phyloP scores from a whole-genome alignment of 495 filamentous ascomycete species.

The Sphaerosporella brunnea region DNA sequence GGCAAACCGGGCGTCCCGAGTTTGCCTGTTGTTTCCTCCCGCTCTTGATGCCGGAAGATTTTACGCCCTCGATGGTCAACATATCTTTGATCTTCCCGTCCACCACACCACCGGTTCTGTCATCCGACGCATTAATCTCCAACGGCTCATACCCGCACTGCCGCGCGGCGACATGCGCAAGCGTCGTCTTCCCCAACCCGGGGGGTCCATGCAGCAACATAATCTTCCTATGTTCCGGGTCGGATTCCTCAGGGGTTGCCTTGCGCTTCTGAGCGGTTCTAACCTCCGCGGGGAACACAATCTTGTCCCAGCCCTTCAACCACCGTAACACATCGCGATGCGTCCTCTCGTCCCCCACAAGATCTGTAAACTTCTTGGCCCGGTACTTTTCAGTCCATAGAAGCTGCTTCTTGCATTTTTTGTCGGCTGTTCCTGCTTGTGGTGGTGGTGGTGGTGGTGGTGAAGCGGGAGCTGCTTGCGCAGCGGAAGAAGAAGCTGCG shows the following conservation, averaged over 20 bases:
- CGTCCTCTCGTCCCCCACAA: slow-evolving; percentile 86
- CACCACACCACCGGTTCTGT: slow-evolving; percentile 60
- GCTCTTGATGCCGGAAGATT: slow-evolving; percentile 51
- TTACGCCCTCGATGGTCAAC: slow-evolving; percentile 80
- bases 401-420: not conserved
- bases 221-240: slow-evolving; percentile 63
- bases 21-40: slow-evolving; percentile 32
- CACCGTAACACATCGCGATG: slow-evolving; percentile 81
- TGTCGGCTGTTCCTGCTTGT: no score
- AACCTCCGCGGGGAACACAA: slow-evolving; percentile 54
- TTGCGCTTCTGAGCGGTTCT: slow-evolving; percentile 27
- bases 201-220: slow-evolving; percentile 78
- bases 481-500: not conserved
- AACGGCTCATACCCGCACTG: slow-evolving; percentile 92
- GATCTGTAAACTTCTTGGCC: slow-evolving; percentile 74
- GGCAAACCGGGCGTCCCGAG: slow-evolving; percentile 70
- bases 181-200: slow-evolving; percentile 84
- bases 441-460: no score
- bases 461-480: not conserved
- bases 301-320: slow-evolving; percentile 83
- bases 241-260: slow-evolving; percentile 35
- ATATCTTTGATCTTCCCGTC: slow-evolving; percentile 75
- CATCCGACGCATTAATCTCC: slow-evolving; percentile 75
- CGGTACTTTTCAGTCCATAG: slow-evolving; percentile 88
- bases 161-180: slow-evolving; percentile 86